phyloP scores from a whole-genome alignment of 2,329 filamentous ascomycete genomes.

The Geosmithia flava region DNA sequence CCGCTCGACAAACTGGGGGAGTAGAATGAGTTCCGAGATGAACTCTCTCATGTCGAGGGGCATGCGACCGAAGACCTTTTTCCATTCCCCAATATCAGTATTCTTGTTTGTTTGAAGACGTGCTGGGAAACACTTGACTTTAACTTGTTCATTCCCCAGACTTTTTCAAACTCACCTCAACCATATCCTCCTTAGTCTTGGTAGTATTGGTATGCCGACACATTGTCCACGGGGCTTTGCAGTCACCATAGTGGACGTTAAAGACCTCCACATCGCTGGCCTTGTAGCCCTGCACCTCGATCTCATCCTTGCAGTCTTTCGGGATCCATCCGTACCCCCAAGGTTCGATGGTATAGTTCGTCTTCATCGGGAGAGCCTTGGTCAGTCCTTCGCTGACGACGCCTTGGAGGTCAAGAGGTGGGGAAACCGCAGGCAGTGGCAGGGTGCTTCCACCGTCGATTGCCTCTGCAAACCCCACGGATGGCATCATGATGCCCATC shows the following conservation, averaged over 20 bases:
- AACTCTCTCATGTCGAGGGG: conserved; percentile 15
- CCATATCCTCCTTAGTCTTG: conserved; percentile 10
- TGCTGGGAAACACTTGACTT: too few species aligned
- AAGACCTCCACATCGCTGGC: conserved; percentile 11
- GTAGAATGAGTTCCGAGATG: conserved; percentile 7
- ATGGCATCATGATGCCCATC: too few species aligned
- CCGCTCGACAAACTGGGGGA: neutral
- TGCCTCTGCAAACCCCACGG: too few species aligned
- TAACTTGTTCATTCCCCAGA: too few species aligned
- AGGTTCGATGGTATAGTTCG: too few species aligned
- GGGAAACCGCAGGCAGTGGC: too few species aligned
- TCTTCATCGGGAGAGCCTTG: too few species aligned
- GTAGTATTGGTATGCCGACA: conserved; percentile 14
- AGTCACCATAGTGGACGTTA: conserved; percentile 14
- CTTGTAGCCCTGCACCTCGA: conserved; percentile 5
- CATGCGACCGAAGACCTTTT: conserved; percentile 11
- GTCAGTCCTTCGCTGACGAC: too few species aligned
- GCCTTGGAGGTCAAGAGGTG: too few species aligned
- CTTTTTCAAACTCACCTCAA: conserved; percentile 5
- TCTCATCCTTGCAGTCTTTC: conserved; percentile 6
- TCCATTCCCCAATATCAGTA: neutral
- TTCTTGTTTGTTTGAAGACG: too few species aligned
- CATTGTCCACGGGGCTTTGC: conserved; percentile 14
- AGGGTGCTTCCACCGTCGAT: too few species aligned
- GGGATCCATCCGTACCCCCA: conserved; percentile 11